Conservation (phyloP, 768 basidiomycete genomes). For the Paxillus rubicundulus region DNA sequence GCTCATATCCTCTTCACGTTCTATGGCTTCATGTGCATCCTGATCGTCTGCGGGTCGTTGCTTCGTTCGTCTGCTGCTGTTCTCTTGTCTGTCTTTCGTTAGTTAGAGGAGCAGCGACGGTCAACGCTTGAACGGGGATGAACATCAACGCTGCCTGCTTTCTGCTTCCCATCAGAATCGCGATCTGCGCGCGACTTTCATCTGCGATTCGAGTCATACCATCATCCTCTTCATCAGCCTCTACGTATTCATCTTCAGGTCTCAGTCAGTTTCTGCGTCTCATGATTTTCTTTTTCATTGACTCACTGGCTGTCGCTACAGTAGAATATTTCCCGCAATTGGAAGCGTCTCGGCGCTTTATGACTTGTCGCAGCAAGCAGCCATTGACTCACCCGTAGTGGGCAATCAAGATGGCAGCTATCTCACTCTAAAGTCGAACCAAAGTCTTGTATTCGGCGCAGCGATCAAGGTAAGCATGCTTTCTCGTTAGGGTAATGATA, state of each 20-base stretch:
- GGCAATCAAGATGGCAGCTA: constrained; percentile 54
- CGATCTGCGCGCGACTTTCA: constrained; percentile 45
- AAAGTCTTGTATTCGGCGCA: constrained; percentile 43
- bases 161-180: constrained; percentile 44
- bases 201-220: constrained; percentile 45
- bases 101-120: constrained; percentile 47
- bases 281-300: not conserved
- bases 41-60: constrained; percentile 50
- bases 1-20: constrained; percentile 51
- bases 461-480: constrained; percentile 41
- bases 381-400: constrained; percentile 41
- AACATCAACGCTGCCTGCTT: constrained; percentile 44
- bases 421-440: constrained; percentile 53
- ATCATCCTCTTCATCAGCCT: constrained; percentile 43
- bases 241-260: constrained; percentile 34
- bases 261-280: constrained; percentile 25
- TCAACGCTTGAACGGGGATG: constrained; percentile 46
- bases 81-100: not conserved
- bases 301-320: constrained; percentile 12
- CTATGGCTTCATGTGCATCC: constrained; percentile 49
- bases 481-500: not conserved
- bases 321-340: constrained; percentile 37
- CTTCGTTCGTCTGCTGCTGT: constrained; percentile 35
- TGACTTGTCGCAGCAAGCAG: constrained; percentile 47
- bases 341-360: constrained; percentile 42